Base-by-base conservation (phyloP, 1,284 basidiomycete genomes). In the Fomitopsis schrenkii region DNA sequence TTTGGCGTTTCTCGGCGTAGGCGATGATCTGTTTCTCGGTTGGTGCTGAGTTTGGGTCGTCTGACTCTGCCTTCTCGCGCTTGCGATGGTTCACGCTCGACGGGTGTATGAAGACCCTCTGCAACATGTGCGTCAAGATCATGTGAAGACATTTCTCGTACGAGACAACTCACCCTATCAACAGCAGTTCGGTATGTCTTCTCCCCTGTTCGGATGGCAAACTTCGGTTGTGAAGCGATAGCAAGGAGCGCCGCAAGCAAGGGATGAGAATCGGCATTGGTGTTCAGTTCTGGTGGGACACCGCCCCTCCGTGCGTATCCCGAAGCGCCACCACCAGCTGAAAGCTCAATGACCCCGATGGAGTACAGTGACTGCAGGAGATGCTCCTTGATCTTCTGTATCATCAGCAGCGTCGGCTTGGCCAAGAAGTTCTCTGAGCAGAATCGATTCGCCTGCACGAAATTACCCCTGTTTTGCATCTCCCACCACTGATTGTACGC, bases 161-260 rank as follows among this genome's bases (percentile, higher is more conserved):
- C 33, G 57, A 15, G 50, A 6, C 9, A 10, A 3, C 64, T 64
- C 65, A 95, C 94, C 85, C 93, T 96, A 71, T 98, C 96, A 68
- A 88, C 85, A 17, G 85, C 81, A 2, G 96, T 98, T 26, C 94
- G 82, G 67, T 90, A 89, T 1, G 80, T 81, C 72, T 83, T 89
- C 56, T 91, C 88, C 6, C 86, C 84, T n/a, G 84, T 86, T 41
- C 91, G 81, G 59, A 98, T 85, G 2, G 93, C 95, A 76, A 95
- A 97, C 74, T 97, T 97, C n/a, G 96, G 96, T 66, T 95, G 94
- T 0, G 86, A 86, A 0, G 94, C 93, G 58, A 94, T 85, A 2
- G 95, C 87, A 67, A 98, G 91, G 58, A 98, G 79, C 1, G 91
- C 94, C 12, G 92, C 88, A 19, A 97, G 78, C n/a, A 98, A 75